Conservation (phyloP, 208 protist species). For the Wallacemonas rigidus region DNA sequence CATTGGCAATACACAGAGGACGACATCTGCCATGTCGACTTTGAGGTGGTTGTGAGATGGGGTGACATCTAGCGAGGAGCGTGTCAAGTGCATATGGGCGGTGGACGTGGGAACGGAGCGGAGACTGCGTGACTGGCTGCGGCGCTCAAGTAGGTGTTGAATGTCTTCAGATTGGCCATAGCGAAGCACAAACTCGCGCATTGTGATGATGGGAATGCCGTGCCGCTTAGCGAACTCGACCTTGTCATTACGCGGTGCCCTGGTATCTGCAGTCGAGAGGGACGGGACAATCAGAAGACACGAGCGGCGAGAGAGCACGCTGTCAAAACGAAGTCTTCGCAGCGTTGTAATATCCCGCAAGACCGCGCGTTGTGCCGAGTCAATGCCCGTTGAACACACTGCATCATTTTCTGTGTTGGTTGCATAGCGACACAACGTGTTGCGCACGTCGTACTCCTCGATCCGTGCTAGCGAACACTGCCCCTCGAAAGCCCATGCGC, state of each 20-base stretch:
- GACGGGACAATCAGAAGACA: conserved; percentile 42
- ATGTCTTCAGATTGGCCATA: conserved; percentile 19
- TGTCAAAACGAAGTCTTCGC: conserved; percentile 37
- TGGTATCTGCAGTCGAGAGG: neutral
- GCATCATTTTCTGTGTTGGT: conserved; percentile 22
- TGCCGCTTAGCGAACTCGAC: conserved; percentile 34
- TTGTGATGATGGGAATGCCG: conserved; percentile 26
- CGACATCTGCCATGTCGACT: conserved; percentile 41
- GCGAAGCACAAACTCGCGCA: conserved; percentile 30
- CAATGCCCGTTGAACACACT: conserved; percentile 52
- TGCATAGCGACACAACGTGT: conserved; percentile 21
- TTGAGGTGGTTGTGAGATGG: conserved; percentile 4
- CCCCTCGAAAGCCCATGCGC: conserved; percentile 49
- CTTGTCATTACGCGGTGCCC: conserved; percentile 24
- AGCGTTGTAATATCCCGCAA: conserved; percentile 31
- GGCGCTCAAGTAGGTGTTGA: conserved; percentile 8
- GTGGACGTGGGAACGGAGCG: conserved; percentile 10
- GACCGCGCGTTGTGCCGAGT: conserved; percentile 23
- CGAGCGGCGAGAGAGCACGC: conserved; percentile 38
- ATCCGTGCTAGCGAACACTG: conserved; percentile 31
- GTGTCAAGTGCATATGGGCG: neutral
- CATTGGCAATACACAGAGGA: conserved; percentile 28
- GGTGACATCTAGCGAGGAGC: conserved; percentile 10
- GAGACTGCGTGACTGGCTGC: conserved; percentile 11
- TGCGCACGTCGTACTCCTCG: conserved; percentile 37